These are phyloP conservation scores for Dalbergia cochinchinensis DNA, from an alignment of 306 rosid genomes.

Conservation along the genomic window DNA sequence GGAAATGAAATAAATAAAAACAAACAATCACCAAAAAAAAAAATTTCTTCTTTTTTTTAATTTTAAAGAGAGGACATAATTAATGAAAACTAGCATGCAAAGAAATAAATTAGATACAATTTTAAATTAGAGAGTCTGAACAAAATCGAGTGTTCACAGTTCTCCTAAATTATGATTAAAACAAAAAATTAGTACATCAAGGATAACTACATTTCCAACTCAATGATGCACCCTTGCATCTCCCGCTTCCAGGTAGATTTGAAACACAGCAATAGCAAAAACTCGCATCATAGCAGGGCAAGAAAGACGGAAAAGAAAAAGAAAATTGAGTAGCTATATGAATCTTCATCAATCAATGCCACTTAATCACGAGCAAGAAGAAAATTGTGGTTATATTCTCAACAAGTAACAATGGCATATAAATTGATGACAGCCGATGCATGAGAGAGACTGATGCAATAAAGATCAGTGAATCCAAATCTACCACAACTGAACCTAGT, in stretches of 20 bases:
- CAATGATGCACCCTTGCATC: not conserved
- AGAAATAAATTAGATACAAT: too few relatives aligned
- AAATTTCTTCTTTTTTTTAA: too few relatives aligned
- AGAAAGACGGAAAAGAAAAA: not conserved
- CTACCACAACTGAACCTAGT: conserved; percentile 11
- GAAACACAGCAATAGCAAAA: not conserved
- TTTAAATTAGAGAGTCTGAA: too few relatives aligned
- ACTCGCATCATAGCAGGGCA: not conserved
- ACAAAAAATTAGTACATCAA: not conserved
- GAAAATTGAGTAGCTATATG: not conserved
- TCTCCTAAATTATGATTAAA: conserved; percentile 67
- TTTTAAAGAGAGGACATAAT: too few relatives aligned
- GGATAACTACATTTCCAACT: not conserved
- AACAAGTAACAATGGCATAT: conserved; percentile 6
- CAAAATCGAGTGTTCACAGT: too few relatives aligned
- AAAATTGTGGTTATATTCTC: not conserved
- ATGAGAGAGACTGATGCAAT: not conserved
- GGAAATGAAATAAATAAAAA: too few relatives aligned
- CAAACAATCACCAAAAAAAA: too few relatives aligned
- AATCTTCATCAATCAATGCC: not conserved
- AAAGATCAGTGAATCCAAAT: conserved; percentile 28
- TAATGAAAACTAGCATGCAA: too few relatives aligned
- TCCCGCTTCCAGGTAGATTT: not conserved
- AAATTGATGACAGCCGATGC: not conserved
- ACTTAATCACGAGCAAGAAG: not conserved